phyloP scores from a whole-genome alignment of 2,329 filamentous ascomycete species.

The Pezicula neosporulosa region DNA sequence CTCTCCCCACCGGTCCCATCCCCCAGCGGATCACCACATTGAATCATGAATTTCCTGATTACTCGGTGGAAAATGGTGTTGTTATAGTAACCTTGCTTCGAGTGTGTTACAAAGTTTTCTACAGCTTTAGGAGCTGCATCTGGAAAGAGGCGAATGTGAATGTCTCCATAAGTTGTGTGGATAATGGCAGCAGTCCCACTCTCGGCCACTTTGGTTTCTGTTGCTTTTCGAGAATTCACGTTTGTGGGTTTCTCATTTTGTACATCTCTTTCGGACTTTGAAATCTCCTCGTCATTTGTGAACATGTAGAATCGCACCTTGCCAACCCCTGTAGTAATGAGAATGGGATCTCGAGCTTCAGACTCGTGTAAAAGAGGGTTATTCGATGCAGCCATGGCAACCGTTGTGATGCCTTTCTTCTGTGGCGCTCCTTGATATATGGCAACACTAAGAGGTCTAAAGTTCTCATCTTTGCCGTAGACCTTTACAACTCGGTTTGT shows the following conservation, averaged over 20 bases:
- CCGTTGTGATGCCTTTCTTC: constrained; percentile 88
- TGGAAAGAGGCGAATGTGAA: constrained; percentile 88
- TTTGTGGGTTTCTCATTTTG: constrained; percentile 89
- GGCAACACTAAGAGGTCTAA: constrained; percentile 77
- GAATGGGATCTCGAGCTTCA: constrained; percentile 84
- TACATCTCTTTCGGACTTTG: constrained; percentile 81
- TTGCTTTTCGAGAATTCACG: constrained; percentile 50
- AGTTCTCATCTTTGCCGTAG: constrained; percentile 85
- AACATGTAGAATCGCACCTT: constrained; percentile 98
- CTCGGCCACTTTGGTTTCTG: constrained; percentile 60
- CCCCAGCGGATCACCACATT: constrained; percentile 77
- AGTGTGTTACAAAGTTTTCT: constrained; percentile 95
- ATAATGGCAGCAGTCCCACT: constrained; percentile 77
- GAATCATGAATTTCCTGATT: constrained; percentile 98
- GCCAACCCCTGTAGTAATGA: constrained; percentile 77
- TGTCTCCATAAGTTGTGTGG: constrained; percentile 92
- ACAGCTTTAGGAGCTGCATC: constrained; percentile 91
- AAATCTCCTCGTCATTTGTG: constrained; percentile 81
- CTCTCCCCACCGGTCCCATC: constrained; percentile 88
- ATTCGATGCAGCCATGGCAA: constrained; percentile 93
- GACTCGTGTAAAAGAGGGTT: constrained; percentile 93
- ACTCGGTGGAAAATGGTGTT: constrained; percentile 96
- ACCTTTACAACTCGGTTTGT: constrained; percentile 90
- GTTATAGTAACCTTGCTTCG: constrained; percentile 91
- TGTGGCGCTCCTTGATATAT: constrained; percentile 95